These are phyloP conservation scores for Collybiopsis confluens DNA, from an alignment of 768 basidiomycete species.

Conservation along the genomic window DNA sequence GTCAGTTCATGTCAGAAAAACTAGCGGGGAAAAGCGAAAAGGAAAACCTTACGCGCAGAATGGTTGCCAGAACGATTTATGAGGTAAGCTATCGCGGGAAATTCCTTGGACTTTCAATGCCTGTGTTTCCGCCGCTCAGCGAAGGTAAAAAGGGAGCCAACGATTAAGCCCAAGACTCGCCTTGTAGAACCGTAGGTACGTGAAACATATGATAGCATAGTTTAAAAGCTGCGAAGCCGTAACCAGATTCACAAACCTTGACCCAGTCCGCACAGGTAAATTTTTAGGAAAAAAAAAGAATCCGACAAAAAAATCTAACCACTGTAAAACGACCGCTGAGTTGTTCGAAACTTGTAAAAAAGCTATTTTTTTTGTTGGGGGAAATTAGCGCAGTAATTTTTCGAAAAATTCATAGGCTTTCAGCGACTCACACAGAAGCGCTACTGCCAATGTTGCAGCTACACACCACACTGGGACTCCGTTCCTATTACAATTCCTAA, in stretches of 20 bases:
- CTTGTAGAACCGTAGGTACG: conserved; percentile 44
- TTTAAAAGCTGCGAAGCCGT: conserved; percentile 46
- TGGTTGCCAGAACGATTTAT: conserved; percentile 46
- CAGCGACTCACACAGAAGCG: conserved; percentile 28
- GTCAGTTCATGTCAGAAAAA: background rate
- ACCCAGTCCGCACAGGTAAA: background rate
- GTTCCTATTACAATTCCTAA: conserved; percentile 47
- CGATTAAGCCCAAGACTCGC: conserved; percentile 20
- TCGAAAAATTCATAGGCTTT: background rate
- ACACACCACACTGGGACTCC: conserved; percentile 61
- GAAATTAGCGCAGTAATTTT: background rate
- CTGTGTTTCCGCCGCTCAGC: conserved; percentile 23
- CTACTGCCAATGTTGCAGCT: conserved; percentile 33
- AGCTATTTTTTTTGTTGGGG: conserved; percentile 20
- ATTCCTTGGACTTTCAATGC: conserved; percentile 43
- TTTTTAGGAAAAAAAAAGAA: no score
- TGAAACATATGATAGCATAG: conserved; percentile 43
- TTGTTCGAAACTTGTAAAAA: conserved; percentile 49
- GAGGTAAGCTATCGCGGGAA: conserved; percentile 38
- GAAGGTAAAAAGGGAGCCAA: background rate
- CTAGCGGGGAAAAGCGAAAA: background rate
- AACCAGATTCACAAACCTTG: conserved; percentile 46
- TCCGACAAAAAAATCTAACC: conserved; percentile 23
- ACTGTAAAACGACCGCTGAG: conserved; percentile 42
- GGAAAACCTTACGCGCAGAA: conserved; percentile 36